Conservation (phyloP, 1,284 basidiomycete species). For the Rhodotorula mucilaginosa region DNA sequence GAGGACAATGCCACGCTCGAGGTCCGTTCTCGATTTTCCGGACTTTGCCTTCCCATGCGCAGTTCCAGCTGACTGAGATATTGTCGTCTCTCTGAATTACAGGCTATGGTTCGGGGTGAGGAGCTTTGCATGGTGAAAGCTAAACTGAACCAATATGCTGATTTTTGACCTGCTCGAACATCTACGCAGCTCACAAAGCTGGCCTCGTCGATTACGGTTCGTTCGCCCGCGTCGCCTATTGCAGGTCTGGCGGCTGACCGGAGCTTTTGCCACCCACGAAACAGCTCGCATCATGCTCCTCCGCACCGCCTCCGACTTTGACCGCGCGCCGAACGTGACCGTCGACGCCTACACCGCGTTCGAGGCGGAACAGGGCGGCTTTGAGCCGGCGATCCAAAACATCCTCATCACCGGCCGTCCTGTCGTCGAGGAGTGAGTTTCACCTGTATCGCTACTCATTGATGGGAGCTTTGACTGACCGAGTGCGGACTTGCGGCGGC, state of each 20-base stretch:
- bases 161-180: background rate
- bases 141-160: background rate
- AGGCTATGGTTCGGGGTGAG: constrained; percentile 50
- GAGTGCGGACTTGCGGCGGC: background rate
- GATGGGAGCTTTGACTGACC: background rate
- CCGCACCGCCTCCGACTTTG: constrained; percentile 55
- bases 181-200: constrained; percentile 39
- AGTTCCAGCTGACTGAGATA: too few species aligned
- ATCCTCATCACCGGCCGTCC: constrained; percentile 46
- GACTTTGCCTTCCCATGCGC: too few species aligned
- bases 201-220: constrained; percentile 52
- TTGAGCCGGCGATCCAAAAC: constrained; percentile 46
- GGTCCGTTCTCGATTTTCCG: background rate
- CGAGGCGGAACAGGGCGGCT: constrained; percentile 47
- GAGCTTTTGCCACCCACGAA: background rate
- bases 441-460: too few species aligned
- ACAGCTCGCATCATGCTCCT: constrained; percentile 53
- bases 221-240: background rate
- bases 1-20: constrained; percentile 58
- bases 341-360: constrained; percentile 42
- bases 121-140: background rate
- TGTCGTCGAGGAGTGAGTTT: constrained; percentile 43
- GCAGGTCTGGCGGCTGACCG: background rate
- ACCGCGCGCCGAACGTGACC: constrained; percentile 49
- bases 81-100: too few species aligned